Base-by-base conservation (phyloP, 352 stramenopile genomes). In the Pythium inflatum region DNA sequence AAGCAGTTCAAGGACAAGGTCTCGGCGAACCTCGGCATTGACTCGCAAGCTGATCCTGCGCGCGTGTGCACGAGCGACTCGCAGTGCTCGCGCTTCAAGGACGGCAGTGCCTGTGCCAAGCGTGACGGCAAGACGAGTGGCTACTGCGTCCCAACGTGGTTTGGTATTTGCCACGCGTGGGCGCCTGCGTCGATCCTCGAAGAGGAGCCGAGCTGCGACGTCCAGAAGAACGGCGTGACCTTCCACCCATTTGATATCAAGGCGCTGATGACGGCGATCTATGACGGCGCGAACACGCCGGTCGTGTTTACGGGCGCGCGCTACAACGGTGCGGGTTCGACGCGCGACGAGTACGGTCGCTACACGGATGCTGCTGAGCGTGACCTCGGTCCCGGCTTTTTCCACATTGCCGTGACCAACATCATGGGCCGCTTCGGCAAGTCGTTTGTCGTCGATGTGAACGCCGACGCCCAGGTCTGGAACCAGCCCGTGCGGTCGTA, bases 401-500 rank as follows among this genome's bases (percentile, higher is more conserved):
- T 62, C 36, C 54, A 62, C 36, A 50, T 62, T 36, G 54, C 54
- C 11, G 54, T 62, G 54, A 62, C 78, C 28, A 90, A 88, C 71
- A 49, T 88, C 36, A 71, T 90, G 18, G 79, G 76, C 3, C 76
- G 68, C 5, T 73, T 83, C 16, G 74, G 77, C 13, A 5, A 58
- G 8, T 60, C 71, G 1, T 86, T 87, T 48, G 40, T 90, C 0
- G 65, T 77, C 8, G 82, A 90, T 36, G 71, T 83, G 6, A 59
- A 63, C 9, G 71, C 71, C 13, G 72, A 72, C n/a, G 38, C 55
- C 0, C 51, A 81, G 54, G 81, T 90, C 16, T 89, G 81, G 79
- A 89, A 91, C 73, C 78, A 88, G 58, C 81, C 81, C 8, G 70
- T 89, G 49, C 74, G 76, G 33, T 73, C 76, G 43, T 85, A 83